phyloP scores from a whole-genome alignment of 306 rosid species.

The Ceratonia siliqua region DNA sequence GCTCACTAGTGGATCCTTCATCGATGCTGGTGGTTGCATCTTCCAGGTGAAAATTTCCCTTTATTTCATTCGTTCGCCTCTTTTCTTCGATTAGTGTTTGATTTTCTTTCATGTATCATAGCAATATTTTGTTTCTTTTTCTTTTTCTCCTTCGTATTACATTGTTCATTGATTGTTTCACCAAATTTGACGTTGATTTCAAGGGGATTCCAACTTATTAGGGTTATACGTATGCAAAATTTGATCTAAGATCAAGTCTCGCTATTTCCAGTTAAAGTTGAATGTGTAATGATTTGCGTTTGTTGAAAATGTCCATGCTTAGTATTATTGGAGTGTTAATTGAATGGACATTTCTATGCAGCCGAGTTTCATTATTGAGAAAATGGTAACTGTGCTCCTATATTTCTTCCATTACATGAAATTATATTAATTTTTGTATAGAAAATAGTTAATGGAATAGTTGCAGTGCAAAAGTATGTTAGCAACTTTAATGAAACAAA shows the following conservation, averaged over 20 bases:
- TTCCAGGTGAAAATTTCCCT: too few relatives aligned
- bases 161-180: too few relatives aligned
- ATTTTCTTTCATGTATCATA: too few relatives aligned
- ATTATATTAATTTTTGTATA: not conserved
- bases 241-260: not conserved
- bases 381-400: slow-evolving; percentile 41
- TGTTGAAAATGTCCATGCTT: slow-evolving; percentile 7
- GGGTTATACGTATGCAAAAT: not conserved
- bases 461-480: not conserved
- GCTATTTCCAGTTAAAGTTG: not conserved
- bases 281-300: not conserved
- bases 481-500: too few relatives aligned
- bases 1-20: too few relatives aligned
- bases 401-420: not conserved
- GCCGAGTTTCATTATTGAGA: slow-evolving; percentile 5
- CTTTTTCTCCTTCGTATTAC: too few relatives aligned
- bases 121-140: too few relatives aligned
- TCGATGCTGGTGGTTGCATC: too few relatives aligned
- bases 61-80: too few relatives aligned
- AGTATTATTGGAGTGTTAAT: slow-evolving; percentile 10
- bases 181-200: not conserved
- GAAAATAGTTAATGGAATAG: not conserved
- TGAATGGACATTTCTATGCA: slow-evolving; percentile 6
- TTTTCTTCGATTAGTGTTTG: too few relatives aligned
- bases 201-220: not conserved